Base-by-base conservation (phyloP, 2,329 filamentous ascomycete species). In the Fusarium cicatricum region DNA sequence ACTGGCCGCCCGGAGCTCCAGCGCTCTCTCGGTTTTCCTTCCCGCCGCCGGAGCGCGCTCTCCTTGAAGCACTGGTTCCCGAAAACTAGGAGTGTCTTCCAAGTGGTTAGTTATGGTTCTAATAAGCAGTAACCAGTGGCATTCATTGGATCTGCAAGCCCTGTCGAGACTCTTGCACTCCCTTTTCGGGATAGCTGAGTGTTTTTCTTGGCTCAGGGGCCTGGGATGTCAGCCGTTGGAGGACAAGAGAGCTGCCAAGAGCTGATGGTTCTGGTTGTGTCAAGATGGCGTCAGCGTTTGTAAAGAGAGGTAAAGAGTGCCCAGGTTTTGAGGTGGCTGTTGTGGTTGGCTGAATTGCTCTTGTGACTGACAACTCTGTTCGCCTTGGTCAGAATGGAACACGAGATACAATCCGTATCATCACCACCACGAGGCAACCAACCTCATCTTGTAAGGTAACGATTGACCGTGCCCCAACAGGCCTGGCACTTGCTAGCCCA, bases 221-320 rank as follows among this genome's bases (percentile, higher is more conserved):
- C 32, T 46, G 23, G 23, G 6, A 26, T 26, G 3, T 7, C 23
- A 26, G 23, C 9, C 9, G 23, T 26, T 26, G 23, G 6, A 26
- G 23, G 23, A 26, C 5, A 10, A 26, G 23, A 26, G 6, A 26
- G 9, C 21, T 23, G 9, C 23, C 23, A 26, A 26, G 23, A 3
- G 23, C 23, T 26, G 23, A 4, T 38, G 28, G 44, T 55, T 62
- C 28, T 42, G 52, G 54, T 55, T 46, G 55, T 61, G 56, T 58
- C 57, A 62, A 37, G 44, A 52, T 58, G 51, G 58, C 58, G 58
- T 60, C 58, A 58, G 46, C 38, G 26, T 55, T 34, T 58, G 41
- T 40, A 21, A 34, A 36, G 12, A 47, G 31, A n/a, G n/a, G n/a
- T 6, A 49, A 52, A 33, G 21, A 40, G 49, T 16, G 44, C 42